Base-by-base conservation (phyloP, 768 basidiomycete genomes). In the Cyclocybe cylindracea region DNA sequence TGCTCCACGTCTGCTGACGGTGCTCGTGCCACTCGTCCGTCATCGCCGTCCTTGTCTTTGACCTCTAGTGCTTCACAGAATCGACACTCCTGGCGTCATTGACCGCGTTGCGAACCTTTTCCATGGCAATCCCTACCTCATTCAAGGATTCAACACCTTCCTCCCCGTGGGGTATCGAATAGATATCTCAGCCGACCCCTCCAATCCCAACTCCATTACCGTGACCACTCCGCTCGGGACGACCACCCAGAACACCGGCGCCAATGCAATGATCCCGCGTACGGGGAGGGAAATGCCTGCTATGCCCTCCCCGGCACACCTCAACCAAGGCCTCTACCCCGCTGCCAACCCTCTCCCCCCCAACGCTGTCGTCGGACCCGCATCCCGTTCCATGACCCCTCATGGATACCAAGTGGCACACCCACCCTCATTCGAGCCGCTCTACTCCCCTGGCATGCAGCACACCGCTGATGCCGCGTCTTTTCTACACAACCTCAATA, bases 91-190 rank as follows among this genome's bases (percentile, higher is more conserved):
- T 7, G 94, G 94, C 46, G 95, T 98, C 65, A 98, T 98, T 66
- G 85, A 93, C 60, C 89, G 95, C 50, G 95, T 98, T 48, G 96
- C 94, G 6, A 83, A 80, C 60, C 84, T 98, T 39, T 98, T 98
- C 70, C 85, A 91, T 59, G 92, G 92, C 6, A 91, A 95, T 68
- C 91, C 89, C 5, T 66, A 77, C 48, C 87, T 98, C 61, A 97
- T 98, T 46, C 90, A 95, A 69, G 95, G 95, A 16, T 98, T 98
- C 84, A 98, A 98, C 72, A 97, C 95, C 2, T 98, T 98, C 71
- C 80, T 98, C 10, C 95, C 95, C 4, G 80, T 88, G 42, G 95
- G 95, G 31, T 98, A 97, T 71, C 87, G 91, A 53, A 97, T 98
- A 66, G 94, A 97, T 64, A 77, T 87, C 64, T 87, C 87, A 51